Base-by-base conservation (phyloP, 2,329 filamentous ascomycete species). In the Fusarium sp. region DNA sequence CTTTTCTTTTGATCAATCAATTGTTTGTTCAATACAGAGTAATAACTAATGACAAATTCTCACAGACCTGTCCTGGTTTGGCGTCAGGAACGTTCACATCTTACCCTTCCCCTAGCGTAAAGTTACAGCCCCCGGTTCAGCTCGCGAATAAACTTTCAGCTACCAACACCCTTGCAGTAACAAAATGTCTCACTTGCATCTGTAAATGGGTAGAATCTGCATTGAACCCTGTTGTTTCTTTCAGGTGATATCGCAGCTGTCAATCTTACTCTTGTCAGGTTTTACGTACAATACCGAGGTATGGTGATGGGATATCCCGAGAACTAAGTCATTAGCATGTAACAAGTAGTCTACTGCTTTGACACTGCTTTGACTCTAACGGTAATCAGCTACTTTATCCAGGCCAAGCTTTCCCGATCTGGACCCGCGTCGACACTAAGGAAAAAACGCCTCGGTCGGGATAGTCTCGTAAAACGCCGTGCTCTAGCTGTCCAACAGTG, bases 1-100 rank as follows among this genome's bases (percentile, higher is more conserved):
- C 22, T 40, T 15, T 15, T 14, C 9, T 22, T 20, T 34, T 27
- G 22, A 24, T 52, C 20, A 14, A 24, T 52, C 22, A 14, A 16
- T 29, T 44, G 15, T 25, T 24, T 43, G 15, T 9, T 24, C 18
- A 11, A 43, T 16, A 16, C 8, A 30, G 5, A 16, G 18, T 18
- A 18, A 38, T 38, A 38, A 38, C 10, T 18, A 38, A 6, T 38
- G 16, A 18, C 32, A 47, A 45, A 22, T n/a, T 46, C 18, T 16
- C 18, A 12, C 6, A 20, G 16, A 16, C 22, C 53, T 27, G 53
- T 56, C 53, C 53, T 34, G 30, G 53, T 30, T 58, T 56, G 61
- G 61, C 62, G 64, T 34, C 64, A 67, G 63, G 63, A 66, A 66
- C 63, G 45, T 58, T 53, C 51, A 14, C 27, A 46, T 38, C 7